These are phyloP conservation scores for Phytophthora fragariaefolia DNA, from an alignment of 352 stramenopile genomes.

Conservation along the genomic window DNA sequence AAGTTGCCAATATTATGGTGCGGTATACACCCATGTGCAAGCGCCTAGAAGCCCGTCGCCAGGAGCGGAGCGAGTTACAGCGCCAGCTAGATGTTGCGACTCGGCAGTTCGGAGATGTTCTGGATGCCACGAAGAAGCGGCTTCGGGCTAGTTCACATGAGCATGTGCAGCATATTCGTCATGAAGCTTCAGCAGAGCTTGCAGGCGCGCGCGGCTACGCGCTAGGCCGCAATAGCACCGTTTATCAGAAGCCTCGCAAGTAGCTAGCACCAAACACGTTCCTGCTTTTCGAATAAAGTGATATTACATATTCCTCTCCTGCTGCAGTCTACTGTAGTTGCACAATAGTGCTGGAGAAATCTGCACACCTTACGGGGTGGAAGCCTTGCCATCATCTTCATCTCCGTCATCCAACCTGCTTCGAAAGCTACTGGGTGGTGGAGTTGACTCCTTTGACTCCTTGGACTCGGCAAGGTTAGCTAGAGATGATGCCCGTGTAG, in stretches of 20 bases:
- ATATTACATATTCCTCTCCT: slow-evolving; percentile 22
- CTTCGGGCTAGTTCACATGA: slow-evolving; percentile 59
- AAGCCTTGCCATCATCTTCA: slow-evolving; percentile 57
- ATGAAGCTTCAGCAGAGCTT: slow-evolving; percentile 62
- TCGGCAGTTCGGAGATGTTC: slow-evolving; percentile 71
- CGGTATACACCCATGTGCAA: slow-evolving; percentile 67
- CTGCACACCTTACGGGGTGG: slow-evolving; percentile 43
- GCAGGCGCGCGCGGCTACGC: slow-evolving; percentile 57
- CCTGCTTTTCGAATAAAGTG: slow-evolving; percentile 28
- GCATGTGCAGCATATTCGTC: slow-evolving; percentile 66
- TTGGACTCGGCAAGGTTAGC: slow-evolving; percentile 25
- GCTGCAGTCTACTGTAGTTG: slow-evolving; percentile 15
- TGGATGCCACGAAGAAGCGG: slow-evolving; percentile 66
- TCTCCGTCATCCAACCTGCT: slow-evolving; percentile 52
- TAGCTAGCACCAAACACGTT: slow-evolving; percentile 8
- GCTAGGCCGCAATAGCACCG: slow-evolving; percentile 60
- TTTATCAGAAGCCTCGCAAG: slow-evolving; percentile 60
- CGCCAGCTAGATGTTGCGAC: slow-evolving; percentile 52
- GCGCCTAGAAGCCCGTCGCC: slow-evolving; percentile 59
- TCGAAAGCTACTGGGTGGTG: slow-evolving; percentile 27
- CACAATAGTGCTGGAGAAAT: slow-evolving; percentile 5
- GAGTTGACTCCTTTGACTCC: slow-evolving; percentile 33
- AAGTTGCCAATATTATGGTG: slow-evolving; percentile 69
- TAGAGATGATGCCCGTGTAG: slow-evolving; percentile 19
- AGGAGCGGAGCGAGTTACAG: slow-evolving; percentile 54